Percentiles rank a stretch among this genome's conserved stretches.
phyloP scores from a whole-genome alignment of 495 filamentous ascomycete genomes.

The Parathielavia appendiculata region DNA sequence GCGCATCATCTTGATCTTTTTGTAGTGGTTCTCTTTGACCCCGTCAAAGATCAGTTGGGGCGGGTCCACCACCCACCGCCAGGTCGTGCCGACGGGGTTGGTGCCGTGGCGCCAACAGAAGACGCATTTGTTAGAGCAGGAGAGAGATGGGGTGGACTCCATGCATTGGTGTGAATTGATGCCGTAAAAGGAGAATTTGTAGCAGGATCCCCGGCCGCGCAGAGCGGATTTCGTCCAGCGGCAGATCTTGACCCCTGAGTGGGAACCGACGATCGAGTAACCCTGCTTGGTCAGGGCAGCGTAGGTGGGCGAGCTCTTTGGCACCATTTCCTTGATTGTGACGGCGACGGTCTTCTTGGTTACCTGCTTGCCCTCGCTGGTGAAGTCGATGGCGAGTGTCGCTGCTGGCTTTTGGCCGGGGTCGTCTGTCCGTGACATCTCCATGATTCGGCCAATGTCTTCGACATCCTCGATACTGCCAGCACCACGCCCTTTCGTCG shows the following conservation, averaged over 20 bases:
- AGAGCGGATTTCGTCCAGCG: constrained; percentile 97
- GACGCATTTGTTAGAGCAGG: constrained; percentile 96
- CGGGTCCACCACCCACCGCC: constrained; percentile 91
- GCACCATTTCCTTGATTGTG: constrained; percentile 83
- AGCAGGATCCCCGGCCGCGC: constrained; percentile 91
- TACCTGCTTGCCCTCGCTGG: constrained; percentile 52
- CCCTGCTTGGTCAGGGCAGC: constrained; percentile 88
- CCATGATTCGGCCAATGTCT: constrained; percentile 67
- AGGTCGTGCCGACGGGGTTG: constrained; percentile 91
- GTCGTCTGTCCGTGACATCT: constrained; percentile 40
- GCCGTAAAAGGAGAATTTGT: constrained; percentile 95
- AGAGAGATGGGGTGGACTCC: constrained; percentile 92
- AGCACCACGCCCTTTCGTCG: constrained; percentile 37
- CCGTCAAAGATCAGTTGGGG: constrained; percentile 84
- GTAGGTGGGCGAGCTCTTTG: constrained; percentile 81
- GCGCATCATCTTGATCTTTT: constrained; percentile 95
- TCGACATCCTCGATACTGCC: constrained; percentile 70
- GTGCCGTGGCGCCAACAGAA: constrained; percentile 99
- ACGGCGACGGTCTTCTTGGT: constrained; percentile 42
- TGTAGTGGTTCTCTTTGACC: constrained; percentile 85
- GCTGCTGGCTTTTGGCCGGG: constrained; percentile 21
- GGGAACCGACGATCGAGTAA: constrained; percentile 89
- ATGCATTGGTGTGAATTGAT: constrained; percentile 95
- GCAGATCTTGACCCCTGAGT: constrained; percentile 96
- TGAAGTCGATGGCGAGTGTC: constrained; percentile 82